Percentiles rank a stretch among this genome's conserved stretches.
These are phyloP conservation scores for Thermomyces lanuginosus DNA, from an alignment of 2,329 filamentous ascomycete species.

Conservation along the genomic window DNA sequence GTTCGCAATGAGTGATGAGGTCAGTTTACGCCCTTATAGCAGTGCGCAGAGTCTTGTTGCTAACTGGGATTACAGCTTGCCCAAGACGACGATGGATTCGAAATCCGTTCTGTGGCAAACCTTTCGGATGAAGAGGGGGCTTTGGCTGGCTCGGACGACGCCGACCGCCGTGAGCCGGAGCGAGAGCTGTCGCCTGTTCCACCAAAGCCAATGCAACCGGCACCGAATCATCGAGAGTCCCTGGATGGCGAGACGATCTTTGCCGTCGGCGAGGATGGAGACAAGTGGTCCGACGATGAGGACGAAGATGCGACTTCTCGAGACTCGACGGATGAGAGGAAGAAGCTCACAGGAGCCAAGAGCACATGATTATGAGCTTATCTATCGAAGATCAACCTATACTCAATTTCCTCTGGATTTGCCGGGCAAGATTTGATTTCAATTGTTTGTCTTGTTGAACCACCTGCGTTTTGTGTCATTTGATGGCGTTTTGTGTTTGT, in stretches of 20 bases:
- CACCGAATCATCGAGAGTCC: conserved; percentile 39
- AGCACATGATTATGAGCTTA: conserved; percentile 4
- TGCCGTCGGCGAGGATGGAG: conserved; percentile 60
- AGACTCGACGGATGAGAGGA: conserved; percentile 32
- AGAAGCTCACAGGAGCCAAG: conserved; percentile 30
- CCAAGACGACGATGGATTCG: conserved; percentile 96
- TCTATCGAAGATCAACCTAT: not conserved
- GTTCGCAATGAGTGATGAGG: conserved; percentile 97
- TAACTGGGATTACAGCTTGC: conserved; percentile 46
- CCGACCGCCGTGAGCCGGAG: conserved; percentile 14
- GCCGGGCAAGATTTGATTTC: not conserved
- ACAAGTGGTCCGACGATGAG: conserved; percentile 60
- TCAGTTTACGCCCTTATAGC: conserved; percentile 19
- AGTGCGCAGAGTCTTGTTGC: conserved; percentile 5
- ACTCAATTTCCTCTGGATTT: not conserved
- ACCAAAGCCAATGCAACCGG: conserved; percentile 37
- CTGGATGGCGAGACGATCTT: conserved; percentile 90
- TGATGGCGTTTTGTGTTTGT: too few species aligned
- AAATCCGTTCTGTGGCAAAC: conserved; percentile 81
- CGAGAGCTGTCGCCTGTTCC: conserved; percentile 25
- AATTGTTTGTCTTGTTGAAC: not conserved
- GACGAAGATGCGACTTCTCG: conserved; percentile 41
- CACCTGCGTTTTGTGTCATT: conserved; percentile 2
- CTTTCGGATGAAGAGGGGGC: conserved; percentile 49
- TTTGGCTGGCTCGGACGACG: conserved; percentile 22